A percentile compares a stretch with the other conserved stretches of the same genome.
These are phyloP conservation scores for Diaporthe aspalathi DNA, from an alignment of 2,329 filamentous ascomycete species.

Conservation along the genomic window DNA sequence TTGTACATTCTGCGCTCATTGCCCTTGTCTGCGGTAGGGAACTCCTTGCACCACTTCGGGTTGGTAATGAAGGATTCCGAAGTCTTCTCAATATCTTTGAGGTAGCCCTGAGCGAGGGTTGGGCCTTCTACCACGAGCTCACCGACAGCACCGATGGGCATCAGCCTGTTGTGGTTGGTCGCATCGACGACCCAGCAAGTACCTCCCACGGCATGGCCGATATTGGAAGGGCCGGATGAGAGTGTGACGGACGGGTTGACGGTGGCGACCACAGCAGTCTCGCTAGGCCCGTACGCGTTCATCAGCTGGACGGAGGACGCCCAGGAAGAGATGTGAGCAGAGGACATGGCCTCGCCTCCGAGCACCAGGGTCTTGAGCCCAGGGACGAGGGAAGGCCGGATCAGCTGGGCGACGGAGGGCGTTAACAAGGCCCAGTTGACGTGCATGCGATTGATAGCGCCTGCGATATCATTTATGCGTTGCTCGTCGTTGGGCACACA, in stretches of 20 bases:
- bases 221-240: background rate
- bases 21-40: background rate
- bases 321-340: constrained; percentile 55
- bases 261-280: background rate
- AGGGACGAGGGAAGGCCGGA: constrained; percentile 33
- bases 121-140: constrained; percentile 68
- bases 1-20: constrained; percentile 55
- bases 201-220: constrained; percentile 11
- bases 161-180: constrained; percentile 57
- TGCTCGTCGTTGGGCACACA: constrained; percentile 53
- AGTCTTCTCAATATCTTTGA: constrained; percentile 69
- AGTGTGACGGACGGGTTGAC: background rate
- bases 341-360: constrained; percentile 54
- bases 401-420: constrained; percentile 32
- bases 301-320: constrained; percentile 6
- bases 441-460: constrained; percentile 39
- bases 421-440: constrained; percentile 39
- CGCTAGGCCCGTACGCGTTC: constrained; percentile 41
- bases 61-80: constrained; percentile 64
- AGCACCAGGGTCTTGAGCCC: constrained; percentile 25
- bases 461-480: constrained; percentile 50
- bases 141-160: constrained; percentile 61
- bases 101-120: constrained; percentile 71
- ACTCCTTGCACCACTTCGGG: constrained; percentile 20
- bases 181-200: constrained; percentile 61